Percentiles rank a stretch among this genome's conserved stretches.
These are phyloP conservation scores for Kodamaea jinghongensis DNA, from an alignment of 805 yeast genomes.

Conservation along the genomic window DNA sequence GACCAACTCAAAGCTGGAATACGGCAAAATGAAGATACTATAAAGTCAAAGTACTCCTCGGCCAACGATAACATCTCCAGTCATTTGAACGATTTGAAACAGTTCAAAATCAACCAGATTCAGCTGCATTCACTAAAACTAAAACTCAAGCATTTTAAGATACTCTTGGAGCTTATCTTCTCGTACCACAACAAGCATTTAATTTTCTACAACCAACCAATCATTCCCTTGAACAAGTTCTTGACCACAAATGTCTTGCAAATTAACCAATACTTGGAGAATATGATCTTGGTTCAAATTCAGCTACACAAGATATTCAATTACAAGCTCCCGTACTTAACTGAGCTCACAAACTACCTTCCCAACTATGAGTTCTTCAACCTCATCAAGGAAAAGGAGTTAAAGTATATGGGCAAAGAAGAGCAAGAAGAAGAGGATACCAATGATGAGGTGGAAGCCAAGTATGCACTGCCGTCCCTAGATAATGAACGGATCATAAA, in stretches of 20 bases:
- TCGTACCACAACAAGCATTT: constrained; percentile 7
- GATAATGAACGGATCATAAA: constrained; percentile 26
- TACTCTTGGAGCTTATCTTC: constrained; percentile 26
- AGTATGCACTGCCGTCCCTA: constrained; percentile 7
- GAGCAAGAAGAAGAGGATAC: constrained; percentile 14
- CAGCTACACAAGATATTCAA: constrained; percentile 16
- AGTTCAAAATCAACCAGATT: constrained; percentile 18
- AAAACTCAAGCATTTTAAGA: constrained; percentile 22
- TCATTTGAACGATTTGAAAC: constrained; percentile 9
- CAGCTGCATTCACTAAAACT: constrained; percentile 24
- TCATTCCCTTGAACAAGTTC: constrained; percentile 26
- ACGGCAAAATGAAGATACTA: background rate
- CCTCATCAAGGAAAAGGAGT: constrained; percentile 33
- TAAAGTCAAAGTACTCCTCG: constrained; percentile 1
- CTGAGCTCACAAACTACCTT: constrained; percentile 17
- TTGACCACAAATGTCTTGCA: constrained; percentile 21
- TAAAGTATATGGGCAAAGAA: constrained; percentile 19
- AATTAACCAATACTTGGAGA: constrained; percentile 24
- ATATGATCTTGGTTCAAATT: constrained; percentile 17
- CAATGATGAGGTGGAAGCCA: constrained; percentile 4
- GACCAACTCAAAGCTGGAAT: background rate
- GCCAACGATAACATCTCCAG: constrained; percentile 1
- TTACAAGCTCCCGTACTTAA: constrained; percentile 18
- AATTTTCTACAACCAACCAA: constrained; percentile 25
- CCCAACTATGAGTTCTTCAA: constrained; percentile 25